phyloP scores from a whole-genome alignment of 805 yeast species.

The Wickerhamomyces strasburgensis region DNA sequence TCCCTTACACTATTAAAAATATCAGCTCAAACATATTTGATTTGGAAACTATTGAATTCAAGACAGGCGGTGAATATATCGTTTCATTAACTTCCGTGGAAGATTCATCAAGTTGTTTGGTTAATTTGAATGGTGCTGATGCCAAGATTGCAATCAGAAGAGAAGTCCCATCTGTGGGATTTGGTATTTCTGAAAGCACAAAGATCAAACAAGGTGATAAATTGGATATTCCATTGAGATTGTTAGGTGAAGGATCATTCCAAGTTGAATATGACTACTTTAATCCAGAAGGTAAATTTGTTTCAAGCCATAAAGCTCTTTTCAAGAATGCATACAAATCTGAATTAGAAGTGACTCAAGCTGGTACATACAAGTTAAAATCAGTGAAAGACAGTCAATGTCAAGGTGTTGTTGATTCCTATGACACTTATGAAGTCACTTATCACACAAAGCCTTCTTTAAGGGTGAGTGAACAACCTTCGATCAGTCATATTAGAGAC shows the following conservation, averaged over 20 bases:
- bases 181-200: constrained; percentile 36
- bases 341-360: constrained; percentile 32
- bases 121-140: constrained; percentile 60
- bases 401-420: constrained; percentile 38
- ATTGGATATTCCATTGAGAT: constrained; percentile 52
- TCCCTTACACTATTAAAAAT: constrained; percentile 36
- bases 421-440: constrained; percentile 33
- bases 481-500: constrained; percentile 20
- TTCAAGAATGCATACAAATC: constrained; percentile 27
- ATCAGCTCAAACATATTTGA: constrained; percentile 33
- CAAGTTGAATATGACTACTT: constrained; percentile 30
- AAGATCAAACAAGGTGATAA: constrained; percentile 58
- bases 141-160: constrained; percentile 63
- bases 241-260: constrained; percentile 56
- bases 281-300: constrained; percentile 25
- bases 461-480: constrained; percentile 31
- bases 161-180: constrained; percentile 57
- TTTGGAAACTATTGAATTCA: constrained; percentile 51
- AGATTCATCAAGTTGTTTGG: constrained; percentile 77
- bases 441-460: constrained; percentile 45
- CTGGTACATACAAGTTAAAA: constrained; percentile 44
- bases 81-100: constrained; percentile 57
- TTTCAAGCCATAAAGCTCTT: constrained; percentile 20
- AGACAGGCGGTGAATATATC: constrained; percentile 68
- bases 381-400: constrained; percentile 49